Percentiles rank a stretch among this genome's conserved stretches.
Evolutionary conservation across 169 alveolate species (phyloP).

Genomic region (Plasmodium adleri): DNA sequence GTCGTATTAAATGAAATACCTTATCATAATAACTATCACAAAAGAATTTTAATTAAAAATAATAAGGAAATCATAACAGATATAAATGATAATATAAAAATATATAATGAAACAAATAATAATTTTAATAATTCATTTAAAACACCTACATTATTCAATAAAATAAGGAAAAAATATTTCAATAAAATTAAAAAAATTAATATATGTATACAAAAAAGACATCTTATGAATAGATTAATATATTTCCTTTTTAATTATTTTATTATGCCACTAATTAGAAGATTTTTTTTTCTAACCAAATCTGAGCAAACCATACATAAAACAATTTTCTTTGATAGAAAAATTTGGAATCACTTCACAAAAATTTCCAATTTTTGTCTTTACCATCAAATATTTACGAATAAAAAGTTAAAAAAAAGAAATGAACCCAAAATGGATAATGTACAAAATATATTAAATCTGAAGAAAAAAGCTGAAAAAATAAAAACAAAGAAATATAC

Average conservation of each 20-base stretch:
- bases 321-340: conserved; percentile 62
- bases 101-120: not conserved
- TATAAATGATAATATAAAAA: not conserved
- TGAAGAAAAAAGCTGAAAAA: not conserved
- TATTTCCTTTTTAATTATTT: conserved; percentile 73
- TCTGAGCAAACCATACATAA: conserved; percentile 71
- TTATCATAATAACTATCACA: not conserved
- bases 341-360: conserved; percentile 61
- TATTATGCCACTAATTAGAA: conserved; percentile 66
- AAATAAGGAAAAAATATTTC: conserved; percentile 18
- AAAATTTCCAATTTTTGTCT: conserved; percentile 66
- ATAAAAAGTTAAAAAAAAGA: conserved; percentile 42
- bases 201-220: conserved; percentile 49
- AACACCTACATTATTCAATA: conserved; percentile 18
- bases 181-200: conserved; percentile 43
- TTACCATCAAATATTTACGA: conserved; percentile 51
- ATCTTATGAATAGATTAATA: conserved; percentile 54
- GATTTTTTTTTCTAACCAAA: conserved; percentile 62
- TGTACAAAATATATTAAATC: not conserved
- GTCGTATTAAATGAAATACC: no score
- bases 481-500: not conserved
- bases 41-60: not conserved
- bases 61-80: not conserved
- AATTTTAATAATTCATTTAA: not conserved
- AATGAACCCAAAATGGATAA: conserved; percentile 6